Base-by-base conservation (phyloP, 352 stramenopile species). In the Phytophthora citricola region DNA sequence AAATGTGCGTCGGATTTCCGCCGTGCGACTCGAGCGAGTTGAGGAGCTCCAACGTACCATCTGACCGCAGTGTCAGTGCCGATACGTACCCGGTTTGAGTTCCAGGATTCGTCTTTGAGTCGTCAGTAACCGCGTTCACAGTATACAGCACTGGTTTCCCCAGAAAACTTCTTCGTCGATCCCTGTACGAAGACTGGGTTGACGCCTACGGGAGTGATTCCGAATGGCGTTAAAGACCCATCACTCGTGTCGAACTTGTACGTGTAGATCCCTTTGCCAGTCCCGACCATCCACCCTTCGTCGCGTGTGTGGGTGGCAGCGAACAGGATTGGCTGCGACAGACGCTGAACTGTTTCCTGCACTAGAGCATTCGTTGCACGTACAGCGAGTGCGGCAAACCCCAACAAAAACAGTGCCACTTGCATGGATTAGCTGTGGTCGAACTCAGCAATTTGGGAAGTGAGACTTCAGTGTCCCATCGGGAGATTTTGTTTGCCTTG, bases 241-340 rank as follows among this genome's bases (percentile, higher is more conserved):
- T 67, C 62, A 27, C 5, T 62, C n/a, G 73, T 73, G 52, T 81
- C 58, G 34, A 90, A 69, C 49, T 71, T 54, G 63, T 83, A 85
- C 11, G 70, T 66, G 65, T 85, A 76, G 24, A 90, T 55, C 8
- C 79, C 77, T 46, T 85, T 79, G 46, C 75, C 75, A 3, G 61
- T 77, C 41, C 78, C 81, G 50, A 85, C 73, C 48, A 89, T 73
- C 67, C 75, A 82, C 54, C 69, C 71, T 73, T 87, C 78, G 31
- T 87, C 74, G 31, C 75, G 71, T 8, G 78, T 85, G 65, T 90
- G 86, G 17, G 71, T 81, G 27, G 76, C 78, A 6, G 73, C 78
- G 47, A 80, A 85, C 11, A 90, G 54, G n/a, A 81, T 57, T 58
- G 63, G 63, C 29, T 72, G 57, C 15, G 27, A 22, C 31, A 12